phyloP scores from a whole-genome alignment of 164 flowering plant genomes.

The Chimonanthus salicifolius region DNA sequence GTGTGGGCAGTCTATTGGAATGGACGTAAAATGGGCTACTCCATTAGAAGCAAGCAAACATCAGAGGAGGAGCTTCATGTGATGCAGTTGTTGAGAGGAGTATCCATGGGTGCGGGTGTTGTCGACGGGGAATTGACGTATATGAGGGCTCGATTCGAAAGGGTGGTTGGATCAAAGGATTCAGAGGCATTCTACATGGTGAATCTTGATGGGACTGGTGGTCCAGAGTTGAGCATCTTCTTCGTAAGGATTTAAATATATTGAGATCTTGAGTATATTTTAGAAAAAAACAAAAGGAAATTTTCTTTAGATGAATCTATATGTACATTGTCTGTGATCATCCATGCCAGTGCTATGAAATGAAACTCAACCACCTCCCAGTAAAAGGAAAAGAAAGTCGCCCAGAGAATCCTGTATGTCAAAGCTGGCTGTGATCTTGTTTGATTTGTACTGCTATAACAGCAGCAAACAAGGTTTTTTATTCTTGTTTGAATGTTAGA shows the following conservation, averaged over 20 bases:
- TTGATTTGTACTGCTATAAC: no score
- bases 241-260: conserved; percentile 41
- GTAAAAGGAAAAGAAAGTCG: no score
- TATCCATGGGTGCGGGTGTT: conserved; percentile 84
- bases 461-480: no score
- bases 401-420: no score
- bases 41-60: conserved; percentile 59
- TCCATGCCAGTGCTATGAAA: no score
- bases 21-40: conserved; percentile 69
- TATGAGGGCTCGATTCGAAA: conserved; percentile 73
- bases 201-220: conserved; percentile 60
- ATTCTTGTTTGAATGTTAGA: no score
- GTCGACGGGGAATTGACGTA: conserved; percentile 72
- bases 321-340: no score
- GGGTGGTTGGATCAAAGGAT: conserved; percentile 76
- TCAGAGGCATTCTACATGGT: conserved; percentile 80
- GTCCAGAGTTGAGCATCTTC: conserved; percentile 84
- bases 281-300: no score
- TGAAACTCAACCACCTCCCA: no score
- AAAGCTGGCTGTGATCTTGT: no score
- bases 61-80: conserved; percentile 67
- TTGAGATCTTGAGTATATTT: no score
- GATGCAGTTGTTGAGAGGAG: conserved; percentile 63
- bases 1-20: conserved; percentile 89
- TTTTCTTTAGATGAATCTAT: no score